Evolutionary conservation across 2,329 filamentous ascomycete genomes (phyloP), one percentile per base, ranked within the genome.

Genomic region (Chaetothyriales sp.): DNA sequence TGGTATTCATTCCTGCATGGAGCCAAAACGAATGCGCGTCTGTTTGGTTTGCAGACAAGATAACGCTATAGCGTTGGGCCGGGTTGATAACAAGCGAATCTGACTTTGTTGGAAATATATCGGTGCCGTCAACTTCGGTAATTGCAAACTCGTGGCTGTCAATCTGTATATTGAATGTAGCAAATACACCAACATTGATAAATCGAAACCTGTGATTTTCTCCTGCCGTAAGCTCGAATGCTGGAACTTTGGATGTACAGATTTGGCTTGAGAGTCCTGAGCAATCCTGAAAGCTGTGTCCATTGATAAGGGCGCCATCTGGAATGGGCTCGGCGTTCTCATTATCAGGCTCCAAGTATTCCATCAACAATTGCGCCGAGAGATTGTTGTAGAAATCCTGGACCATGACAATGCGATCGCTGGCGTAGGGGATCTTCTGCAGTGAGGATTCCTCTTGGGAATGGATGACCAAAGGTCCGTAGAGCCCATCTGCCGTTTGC

Each of bases 101-200:
- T 1, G 80, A 75, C 51, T 75, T 73, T 0, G 73, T 68, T 1
- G 65, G 65, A 3, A 65, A 61, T 1, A 60, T 56, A 37, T 60
- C 66, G 6, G 63, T 54, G 5, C 66, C 66, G 47, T 69, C 66
- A 1, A 66, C 59, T 46, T 67, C 65, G 5, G 68, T 66, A 1
- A 69, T 63, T 56, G 69, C 69, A 45, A 74, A 66, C 47, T 66
- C 70, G 53, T 40, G 33, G 33, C 33, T 15, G 33, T 40, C 33
- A 15, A 40, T 15, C 15, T 40, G 33, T 40, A 77, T 66, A 52
- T 73, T 72, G 54, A 76, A 73, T 19, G 66, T 68, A 0, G 70
- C 73, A 65, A 89, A 89, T 9, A 83, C 84, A n/a, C 81, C 84
- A 9, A 86, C 80, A 59, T 89, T 89, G 62, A 86, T 73, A 58